Evolutionary conservation across 352 stramenopile species (phyloP), one percentile per base, ranked within the genome.

Genomic region (Phytopythium sindhum): DNA sequence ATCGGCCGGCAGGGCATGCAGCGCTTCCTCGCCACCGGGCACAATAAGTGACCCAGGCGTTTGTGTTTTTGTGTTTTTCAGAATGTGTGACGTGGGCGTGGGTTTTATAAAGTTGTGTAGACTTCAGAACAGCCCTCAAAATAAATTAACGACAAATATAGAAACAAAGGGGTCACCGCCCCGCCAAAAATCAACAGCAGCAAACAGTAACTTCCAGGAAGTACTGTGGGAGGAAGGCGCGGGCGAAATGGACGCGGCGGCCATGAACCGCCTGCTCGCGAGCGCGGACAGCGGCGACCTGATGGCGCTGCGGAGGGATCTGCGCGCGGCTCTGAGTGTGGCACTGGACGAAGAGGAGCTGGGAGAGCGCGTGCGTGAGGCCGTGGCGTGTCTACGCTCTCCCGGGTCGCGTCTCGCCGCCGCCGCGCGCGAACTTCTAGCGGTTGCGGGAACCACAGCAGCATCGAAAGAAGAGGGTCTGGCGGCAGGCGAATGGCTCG

Each of bases 111-210:
- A 4, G 41, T 48, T 35, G 31, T 35, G 31, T 35, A 35, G 31
- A 35, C 31, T 8, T 35, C 31, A 3, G 31, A 8, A 35, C 31
- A 51, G n/a, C n/a, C n/a, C n/a, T n/a, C n/a, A 51, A 51, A 51
- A 51, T 51, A 51, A 51, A 24, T 51, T 51, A 54, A 54, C 33
- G 4, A 54, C 5, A 54, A 31, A 31, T 54, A 31, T 54, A 51
- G 19, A 51, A 51, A 51, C 44, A 51, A 28, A 51, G 19, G 44
- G 44, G 44, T 23, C 4, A 4, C 10, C 23, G 19, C 31, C 48
- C 48, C 48, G 24, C 48, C 48, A 56, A 56, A 56, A 48, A 48
- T 8, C 31, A 35, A 35, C 31, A 48, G 41, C 15, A n/a, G n/a
- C n/a, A n/a, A n/a, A n/a, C n/a, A n/a, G n/a, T n/a, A n/a, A n/a